Percentiles rank a stretch among this genome's conserved stretches.
Conservation (phyloP, 2,329 filamentous ascomycete genomes). For the Cytospora chrysosperma region DNA sequence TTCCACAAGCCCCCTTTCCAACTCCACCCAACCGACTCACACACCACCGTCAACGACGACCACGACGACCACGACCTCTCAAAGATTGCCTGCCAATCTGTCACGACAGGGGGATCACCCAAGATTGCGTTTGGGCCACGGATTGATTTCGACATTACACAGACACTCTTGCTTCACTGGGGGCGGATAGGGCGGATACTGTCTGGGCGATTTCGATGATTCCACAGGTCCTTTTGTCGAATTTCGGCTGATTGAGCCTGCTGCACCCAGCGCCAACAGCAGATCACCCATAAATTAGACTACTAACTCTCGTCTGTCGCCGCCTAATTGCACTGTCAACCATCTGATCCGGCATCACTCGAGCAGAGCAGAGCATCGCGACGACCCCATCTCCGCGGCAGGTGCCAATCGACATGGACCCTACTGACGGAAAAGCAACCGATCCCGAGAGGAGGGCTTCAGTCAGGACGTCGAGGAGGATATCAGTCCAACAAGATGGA, state of each 20-base stretch:
- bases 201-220: conserved; percentile 21
- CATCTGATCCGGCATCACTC: not conserved
- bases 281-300: conserved; percentile 4
- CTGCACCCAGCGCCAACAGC: conserved; percentile 8
- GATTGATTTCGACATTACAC: not conserved
- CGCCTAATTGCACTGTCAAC: not conserved
- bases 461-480: conserved; percentile 17
- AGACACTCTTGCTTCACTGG: not conserved
- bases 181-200: conserved; percentile 14
- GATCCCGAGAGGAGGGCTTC: conserved; percentile 24
- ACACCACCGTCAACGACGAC: not conserved
- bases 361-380: too few relatives aligned
- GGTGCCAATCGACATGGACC: conserved; percentile 14
- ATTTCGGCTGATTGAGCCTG: conserved; percentile 24
- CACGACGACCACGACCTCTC: not conserved
- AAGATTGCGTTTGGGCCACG: not conserved
- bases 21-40: not conserved
- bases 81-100: too few relatives aligned
- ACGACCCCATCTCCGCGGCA: conserved; percentile 8
- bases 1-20: not conserved
- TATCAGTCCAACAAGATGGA: conserved; percentile 16
- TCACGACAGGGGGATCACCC: not conserved
- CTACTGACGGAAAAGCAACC: conserved; percentile 13
- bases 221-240: conserved; percentile 15
- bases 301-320: not conserved